phyloP scores from a whole-genome alignment of 768 basidiomycete genomes.

The Clitopilus hobsonii region DNA sequence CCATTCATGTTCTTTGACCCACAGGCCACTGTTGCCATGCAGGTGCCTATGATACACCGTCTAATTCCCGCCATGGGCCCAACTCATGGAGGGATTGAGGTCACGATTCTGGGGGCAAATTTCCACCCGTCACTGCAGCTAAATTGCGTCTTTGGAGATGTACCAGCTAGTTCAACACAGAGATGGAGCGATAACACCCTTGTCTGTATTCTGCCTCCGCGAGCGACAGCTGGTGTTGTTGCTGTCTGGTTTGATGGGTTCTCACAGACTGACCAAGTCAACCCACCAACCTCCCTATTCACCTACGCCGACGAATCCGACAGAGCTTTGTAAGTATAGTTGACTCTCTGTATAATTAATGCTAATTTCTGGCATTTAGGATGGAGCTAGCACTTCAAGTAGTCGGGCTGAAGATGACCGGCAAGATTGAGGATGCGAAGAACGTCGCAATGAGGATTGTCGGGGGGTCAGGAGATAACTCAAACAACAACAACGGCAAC shows the following conservation, averaged over 20 bases:
- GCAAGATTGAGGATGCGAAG: conserved; percentile 89
- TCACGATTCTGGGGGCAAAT: conserved; percentile 89
- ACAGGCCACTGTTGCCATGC: conserved; percentile 39
- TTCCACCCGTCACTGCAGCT: conserved; percentile 74
- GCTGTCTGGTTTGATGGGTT: conserved; percentile 86
- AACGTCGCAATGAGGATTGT: conserved; percentile 93
- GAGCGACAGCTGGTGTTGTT: conserved; percentile 77
- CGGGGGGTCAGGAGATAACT: conserved; percentile 56
- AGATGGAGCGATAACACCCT: conserved; percentile 92
- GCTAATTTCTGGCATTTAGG: conserved; percentile 31
- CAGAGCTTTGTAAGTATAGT: conserved; percentile 66
- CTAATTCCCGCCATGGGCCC: conserved; percentile 83
- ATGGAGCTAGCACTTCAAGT: conserved; percentile 96
- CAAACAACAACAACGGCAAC: conserved; percentile 25
- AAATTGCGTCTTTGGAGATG: conserved; percentile 83
- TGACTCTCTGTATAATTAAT: conserved; percentile 4
- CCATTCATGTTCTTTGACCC: conserved; percentile 63
- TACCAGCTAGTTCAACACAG: conserved; percentile 76
- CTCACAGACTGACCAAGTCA: conserved; percentile 50
- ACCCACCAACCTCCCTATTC: conserved; percentile 60
- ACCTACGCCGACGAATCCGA: conserved; percentile 92
- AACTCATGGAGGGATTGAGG: conserved; percentile 89
- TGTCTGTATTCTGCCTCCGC: conserved; percentile 86
- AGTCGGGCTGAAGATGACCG: conserved; percentile 95
- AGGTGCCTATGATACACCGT: conserved; percentile 74